Evolutionary conservation across 805 yeast species (phyloP).

Genomic region (Metschnikowia rubicola): DNA sequence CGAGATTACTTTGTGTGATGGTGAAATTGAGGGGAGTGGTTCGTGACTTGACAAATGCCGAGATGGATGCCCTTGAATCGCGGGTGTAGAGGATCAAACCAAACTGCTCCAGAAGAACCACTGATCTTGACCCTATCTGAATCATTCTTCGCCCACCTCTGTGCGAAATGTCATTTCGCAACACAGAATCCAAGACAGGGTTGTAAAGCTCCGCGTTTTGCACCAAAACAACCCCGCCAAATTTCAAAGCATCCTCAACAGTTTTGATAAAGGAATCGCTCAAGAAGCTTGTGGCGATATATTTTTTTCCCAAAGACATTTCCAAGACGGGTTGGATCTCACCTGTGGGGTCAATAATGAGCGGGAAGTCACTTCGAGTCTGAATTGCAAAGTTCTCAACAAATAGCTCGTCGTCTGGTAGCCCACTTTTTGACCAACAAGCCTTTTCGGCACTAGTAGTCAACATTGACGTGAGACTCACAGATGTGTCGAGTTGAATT

Average conservation of each 20-base stretch:
- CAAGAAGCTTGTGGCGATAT: slow-evolving; percentile 64
- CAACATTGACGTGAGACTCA: slow-evolving; percentile 35
- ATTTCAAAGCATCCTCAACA: slow-evolving; percentile 75
- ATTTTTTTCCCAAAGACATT: slow-evolving; percentile 24
- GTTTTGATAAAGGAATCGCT: slow-evolving; percentile 64
- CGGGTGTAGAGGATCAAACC: slow-evolving; percentile 57
- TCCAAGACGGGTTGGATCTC: slow-evolving; percentile 39
- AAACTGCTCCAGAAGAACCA: slow-evolving; percentile 69
- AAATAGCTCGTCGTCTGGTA: slow-evolving; percentile 57
- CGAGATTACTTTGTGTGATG: slow-evolving; percentile 63
- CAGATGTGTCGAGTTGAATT: slow-evolving; percentile 38
- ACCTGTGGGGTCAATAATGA: slow-evolving; percentile 66
- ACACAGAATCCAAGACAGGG: slow-evolving; percentile 63
- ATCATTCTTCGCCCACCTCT: slow-evolving; percentile 71
- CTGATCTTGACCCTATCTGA: slow-evolving; percentile 54
- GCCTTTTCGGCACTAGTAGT: slow-evolving; percentile 38
- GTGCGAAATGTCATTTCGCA: slow-evolving; percentile 56
- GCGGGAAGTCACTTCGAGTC: slow-evolving; percentile 41
- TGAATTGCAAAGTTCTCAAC: slow-evolving; percentile 63
- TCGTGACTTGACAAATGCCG: slow-evolving; percentile 59
- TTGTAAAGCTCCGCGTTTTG: slow-evolving; percentile 80
- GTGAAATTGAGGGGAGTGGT: slow-evolving; percentile 67
- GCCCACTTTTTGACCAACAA: slow-evolving; percentile 51
- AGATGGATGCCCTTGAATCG: slow-evolving; percentile 46
- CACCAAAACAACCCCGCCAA: slow-evolving; percentile 73